phyloP scores from a whole-genome alignment of 257 asterid genomes.

The Solanum commersonii region DNA sequence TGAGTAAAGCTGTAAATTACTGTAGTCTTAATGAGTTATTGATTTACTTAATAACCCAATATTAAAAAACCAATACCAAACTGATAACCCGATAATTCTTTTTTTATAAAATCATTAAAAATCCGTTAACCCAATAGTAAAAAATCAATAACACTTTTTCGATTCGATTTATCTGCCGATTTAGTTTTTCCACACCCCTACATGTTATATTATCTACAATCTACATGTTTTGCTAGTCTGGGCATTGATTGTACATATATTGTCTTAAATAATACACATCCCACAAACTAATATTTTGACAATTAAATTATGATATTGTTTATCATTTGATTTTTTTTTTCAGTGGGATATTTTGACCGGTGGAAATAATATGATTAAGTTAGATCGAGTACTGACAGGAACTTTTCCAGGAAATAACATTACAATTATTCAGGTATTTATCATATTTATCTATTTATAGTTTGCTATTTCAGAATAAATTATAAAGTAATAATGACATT shows the following conservation, averaged over 20 bases:
- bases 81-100: background rate
- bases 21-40: background rate
- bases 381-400: slow-evolving; percentile 54
- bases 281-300: background rate
- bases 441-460: background rate
- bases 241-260: background rate
- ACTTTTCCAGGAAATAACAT: slow-evolving; percentile 38
- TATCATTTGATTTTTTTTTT: background rate
- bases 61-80: background rate
- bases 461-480: background rate
- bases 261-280: background rate
- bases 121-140: background rate
- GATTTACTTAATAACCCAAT: too few species aligned
- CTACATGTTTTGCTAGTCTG: background rate
- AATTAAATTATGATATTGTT: background rate
- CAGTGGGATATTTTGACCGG: slow-evolving; percentile 67
- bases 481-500: background rate
- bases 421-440: slow-evolving; percentile 51
- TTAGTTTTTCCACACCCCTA: background rate
- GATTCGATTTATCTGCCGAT: background rate
- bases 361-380: slow-evolving; percentile 29
- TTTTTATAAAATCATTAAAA: too few species aligned
- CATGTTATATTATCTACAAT: background rate
- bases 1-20: background rate
- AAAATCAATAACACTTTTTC: background rate